These are phyloP conservation scores for Sindora glabra DNA, from an alignment of 306 rosid genomes.

Conservation along the genomic window DNA sequence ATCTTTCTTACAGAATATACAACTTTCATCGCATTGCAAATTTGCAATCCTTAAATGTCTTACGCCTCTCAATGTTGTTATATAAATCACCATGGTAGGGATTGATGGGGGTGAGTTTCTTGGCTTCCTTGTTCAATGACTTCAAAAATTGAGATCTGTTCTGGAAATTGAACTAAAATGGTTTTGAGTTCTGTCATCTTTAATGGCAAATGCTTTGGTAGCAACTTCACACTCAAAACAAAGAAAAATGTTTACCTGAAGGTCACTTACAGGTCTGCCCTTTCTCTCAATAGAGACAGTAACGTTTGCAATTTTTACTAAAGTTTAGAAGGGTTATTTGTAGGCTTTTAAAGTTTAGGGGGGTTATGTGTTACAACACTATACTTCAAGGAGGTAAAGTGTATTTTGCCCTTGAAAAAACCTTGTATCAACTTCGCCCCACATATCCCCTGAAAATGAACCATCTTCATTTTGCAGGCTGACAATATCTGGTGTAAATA, in stretches of 20 bases:
- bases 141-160: background rate
- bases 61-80: slow-evolving; percentile 77
- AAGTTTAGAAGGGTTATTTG: no score
- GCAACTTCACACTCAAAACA: no score
- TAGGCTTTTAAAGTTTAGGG: no score
- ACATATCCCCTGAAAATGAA: slow-evolving; percentile 85
- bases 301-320: no score
- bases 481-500: slow-evolving; percentile 45
- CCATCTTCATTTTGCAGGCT: slow-evolving; percentile 86
- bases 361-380: no score
- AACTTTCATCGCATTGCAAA: slow-evolving; percentile 50
- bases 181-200: slow-evolving; percentile 44
- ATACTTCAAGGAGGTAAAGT: no score
- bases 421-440: slow-evolving; percentile 94
- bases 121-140: background rate
- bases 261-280: no score
- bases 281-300: no score
- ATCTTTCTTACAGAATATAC: slow-evolving; percentile 71
- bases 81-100: slow-evolving; percentile 57
- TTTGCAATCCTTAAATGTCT: slow-evolving; percentile 76
- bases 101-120: slow-evolving; percentile 8
- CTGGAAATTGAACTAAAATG: slow-evolving; percentile 12
- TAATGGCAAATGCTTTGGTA: slow-evolving; percentile 7
- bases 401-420: no score
- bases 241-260: no score